Percentiles rank a stretch among this genome's conserved stretches.
phyloP scores from a whole-genome alignment of 257 asterid species.

The Ocimum tenuiflorum region DNA sequence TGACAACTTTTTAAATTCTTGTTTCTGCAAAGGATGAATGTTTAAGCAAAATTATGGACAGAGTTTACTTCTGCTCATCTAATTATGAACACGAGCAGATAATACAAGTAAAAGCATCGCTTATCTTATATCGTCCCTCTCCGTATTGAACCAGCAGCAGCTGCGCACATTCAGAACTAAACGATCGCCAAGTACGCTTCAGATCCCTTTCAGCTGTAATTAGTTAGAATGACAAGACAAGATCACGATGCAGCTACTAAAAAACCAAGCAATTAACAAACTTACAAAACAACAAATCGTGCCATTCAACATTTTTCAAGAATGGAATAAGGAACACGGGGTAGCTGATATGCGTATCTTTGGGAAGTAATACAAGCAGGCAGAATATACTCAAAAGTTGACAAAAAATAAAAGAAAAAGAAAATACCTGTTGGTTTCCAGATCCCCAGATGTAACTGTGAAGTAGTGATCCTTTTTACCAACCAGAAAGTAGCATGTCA shows the following conservation, averaged over 20 bases:
- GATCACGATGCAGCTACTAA: background rate
- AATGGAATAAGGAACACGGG: too few species aligned
- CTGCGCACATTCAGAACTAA: background rate
- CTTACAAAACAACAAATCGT: background rate
- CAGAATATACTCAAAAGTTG: background rate
- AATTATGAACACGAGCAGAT: background rate
- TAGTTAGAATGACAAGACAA: background rate
- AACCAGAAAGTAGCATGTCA: conserved; percentile 47
- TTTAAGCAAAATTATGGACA: background rate
- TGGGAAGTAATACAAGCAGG: background rate
- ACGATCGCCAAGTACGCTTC: background rate
- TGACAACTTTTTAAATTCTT: too few species aligned
- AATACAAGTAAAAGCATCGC: background rate
- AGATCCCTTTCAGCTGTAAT: conserved; percentile 25
- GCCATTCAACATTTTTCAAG: background rate
- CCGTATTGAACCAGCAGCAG: background rate
- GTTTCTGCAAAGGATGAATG: conserved; percentile 2
- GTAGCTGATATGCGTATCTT: background rate
- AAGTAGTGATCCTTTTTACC: conserved; percentile 62
- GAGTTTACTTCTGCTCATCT: background rate
- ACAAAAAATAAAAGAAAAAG: background rate
- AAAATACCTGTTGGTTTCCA: conserved; percentile 41
- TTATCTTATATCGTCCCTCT: too few species aligned
- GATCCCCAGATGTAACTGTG: conserved; percentile 44
- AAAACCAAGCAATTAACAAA: too few species aligned